A percentile compares a stretch with the other conserved stretches of the same genome.
Conservation (phyloP, 2,329 filamentous ascomycete species). For the Fusarium pseudocircinatum region DNA sequence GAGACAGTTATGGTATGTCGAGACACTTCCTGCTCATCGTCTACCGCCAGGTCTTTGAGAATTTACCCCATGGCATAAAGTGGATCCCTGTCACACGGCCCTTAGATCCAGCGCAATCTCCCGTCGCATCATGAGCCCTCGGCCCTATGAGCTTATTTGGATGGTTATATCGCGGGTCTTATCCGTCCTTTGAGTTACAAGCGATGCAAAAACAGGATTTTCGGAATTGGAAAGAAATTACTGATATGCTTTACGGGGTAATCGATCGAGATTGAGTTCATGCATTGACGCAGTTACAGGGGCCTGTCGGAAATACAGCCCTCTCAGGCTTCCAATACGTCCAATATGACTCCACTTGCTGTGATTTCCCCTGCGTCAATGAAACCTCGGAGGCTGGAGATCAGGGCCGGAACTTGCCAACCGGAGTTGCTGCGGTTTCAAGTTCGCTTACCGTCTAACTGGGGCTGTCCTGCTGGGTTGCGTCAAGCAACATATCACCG, state of each 20-base stretch:
- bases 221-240: neutral
- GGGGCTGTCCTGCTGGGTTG: no score
- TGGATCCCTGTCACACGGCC: neutral
- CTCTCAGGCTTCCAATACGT: neutral
- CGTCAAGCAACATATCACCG: neutral
- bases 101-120: slow-evolving; percentile 17
- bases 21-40: neutral
- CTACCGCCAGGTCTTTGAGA: neutral
- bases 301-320: neutral
- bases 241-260: neutral
- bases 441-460: neutral
- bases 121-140: neutral
- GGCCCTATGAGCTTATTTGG: slow-evolving; percentile 5
- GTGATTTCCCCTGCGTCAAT: slow-evolving; percentile 18
- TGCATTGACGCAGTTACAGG: slow-evolving; percentile 19
- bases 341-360: neutral
- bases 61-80: slow-evolving; percentile 1
- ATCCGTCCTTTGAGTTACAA: neutral
- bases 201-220: slow-evolving; percentile 10
- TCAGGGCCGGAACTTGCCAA: neutral
- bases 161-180: neutral
- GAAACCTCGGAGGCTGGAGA: neutral
- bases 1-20: neutral
- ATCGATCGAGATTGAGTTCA: slow-evolving; percentile 16
- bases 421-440: slow-evolving; percentile 12